phyloP scores from a whole-genome alignment of 805 yeast species.

The Ogataea trehalophila region DNA sequence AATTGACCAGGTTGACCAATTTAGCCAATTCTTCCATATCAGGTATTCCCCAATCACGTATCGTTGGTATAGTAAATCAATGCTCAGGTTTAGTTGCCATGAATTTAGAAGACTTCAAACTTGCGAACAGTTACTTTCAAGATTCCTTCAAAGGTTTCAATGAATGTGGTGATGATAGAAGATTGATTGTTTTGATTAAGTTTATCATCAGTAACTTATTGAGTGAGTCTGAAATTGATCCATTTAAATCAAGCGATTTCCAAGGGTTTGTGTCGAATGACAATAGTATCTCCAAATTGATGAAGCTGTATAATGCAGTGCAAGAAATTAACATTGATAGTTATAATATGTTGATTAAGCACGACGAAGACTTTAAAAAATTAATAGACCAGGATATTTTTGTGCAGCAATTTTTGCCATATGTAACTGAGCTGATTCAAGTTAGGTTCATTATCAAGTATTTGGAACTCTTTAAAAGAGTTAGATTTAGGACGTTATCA shows the following conservation, averaged over 20 bases:
- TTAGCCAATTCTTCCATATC: constrained; percentile 44
- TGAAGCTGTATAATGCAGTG: constrained; percentile 26
- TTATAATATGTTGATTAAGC: constrained; percentile 17
- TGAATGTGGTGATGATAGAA: constrained; percentile 54
- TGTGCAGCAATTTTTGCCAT: constrained; percentile 20
- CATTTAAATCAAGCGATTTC: constrained; percentile 71
- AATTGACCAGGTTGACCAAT: constrained; percentile 43
- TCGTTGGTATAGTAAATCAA: constrained; percentile 70
- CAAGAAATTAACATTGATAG: constrained; percentile 20
- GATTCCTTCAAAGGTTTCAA: constrained; percentile 47
- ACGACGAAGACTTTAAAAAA: constrained; percentile 4
- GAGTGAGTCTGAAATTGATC: constrained; percentile 61
- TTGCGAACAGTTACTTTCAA: constrained; percentile 46
- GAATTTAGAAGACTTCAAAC: constrained; percentile 52
- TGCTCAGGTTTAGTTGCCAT: constrained; percentile 70
- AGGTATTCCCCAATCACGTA: constrained; percentile 72
- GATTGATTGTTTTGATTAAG: constrained; percentile 55
- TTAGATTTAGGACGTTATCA: constrained; percentile 18
- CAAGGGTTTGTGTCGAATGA: constrained; percentile 26
- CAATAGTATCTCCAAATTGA: constrained; percentile 15
- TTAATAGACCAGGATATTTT: constrained; percentile 13
- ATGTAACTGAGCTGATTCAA: constrained; percentile 22
- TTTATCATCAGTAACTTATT: constrained; percentile 58
- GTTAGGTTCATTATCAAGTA: constrained; percentile 19
- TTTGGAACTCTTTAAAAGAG: constrained; percentile 18